Evolutionary conservation across 148 eudicot species (phyloP).

Genomic region (Amaranthus hypochondriacus): DNA sequence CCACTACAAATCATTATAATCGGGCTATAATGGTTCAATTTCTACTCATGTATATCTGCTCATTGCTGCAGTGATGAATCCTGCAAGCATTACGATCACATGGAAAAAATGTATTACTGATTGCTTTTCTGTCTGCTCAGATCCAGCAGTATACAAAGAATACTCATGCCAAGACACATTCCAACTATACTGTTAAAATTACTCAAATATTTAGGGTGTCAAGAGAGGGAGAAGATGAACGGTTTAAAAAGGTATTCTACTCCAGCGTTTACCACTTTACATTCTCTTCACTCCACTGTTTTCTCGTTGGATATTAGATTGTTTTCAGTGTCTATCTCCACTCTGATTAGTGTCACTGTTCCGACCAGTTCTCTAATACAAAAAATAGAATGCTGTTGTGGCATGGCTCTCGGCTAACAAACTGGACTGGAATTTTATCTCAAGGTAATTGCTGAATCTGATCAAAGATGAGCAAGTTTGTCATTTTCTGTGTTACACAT

Average conservation of each 20-base stretch:
- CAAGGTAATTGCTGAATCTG: slow-evolving; percentile 50
- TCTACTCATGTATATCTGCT: not conserved
- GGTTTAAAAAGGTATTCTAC: slow-evolving; percentile 57
- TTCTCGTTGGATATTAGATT: not conserved
- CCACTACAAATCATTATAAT: too few relatives aligned
- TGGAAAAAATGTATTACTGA: not conserved
- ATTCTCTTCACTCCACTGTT: not conserved
- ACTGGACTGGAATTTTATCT: slow-evolving; percentile 94
- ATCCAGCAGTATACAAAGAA: slow-evolving; percentile 69
- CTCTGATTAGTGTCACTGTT: slow-evolving; percentile 7
- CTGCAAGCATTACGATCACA: not conserved
- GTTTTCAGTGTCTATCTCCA: not conserved
- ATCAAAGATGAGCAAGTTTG: not conserved
- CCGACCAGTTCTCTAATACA: slow-evolving; percentile 54
- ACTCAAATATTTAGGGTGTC: slow-evolving; percentile 74
- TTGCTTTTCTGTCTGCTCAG: slow-evolving; percentile 33
- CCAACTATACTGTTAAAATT: slow-evolving; percentile 65
- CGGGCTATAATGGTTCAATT: too few relatives aligned
- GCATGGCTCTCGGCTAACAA: slow-evolving; percentile 98
- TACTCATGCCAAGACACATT: slow-evolving; percentile 94
- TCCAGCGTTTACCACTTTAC: not conserved
- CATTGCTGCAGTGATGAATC: not conserved
- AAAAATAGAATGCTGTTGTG: slow-evolving; percentile 93
- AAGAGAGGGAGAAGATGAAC: slow-evolving; percentile 68
- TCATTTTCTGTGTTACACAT: not conserved